Conservation (phyloP, 2,329 filamentous ascomycete species). For the Nigrospora sphaerica region DNA sequence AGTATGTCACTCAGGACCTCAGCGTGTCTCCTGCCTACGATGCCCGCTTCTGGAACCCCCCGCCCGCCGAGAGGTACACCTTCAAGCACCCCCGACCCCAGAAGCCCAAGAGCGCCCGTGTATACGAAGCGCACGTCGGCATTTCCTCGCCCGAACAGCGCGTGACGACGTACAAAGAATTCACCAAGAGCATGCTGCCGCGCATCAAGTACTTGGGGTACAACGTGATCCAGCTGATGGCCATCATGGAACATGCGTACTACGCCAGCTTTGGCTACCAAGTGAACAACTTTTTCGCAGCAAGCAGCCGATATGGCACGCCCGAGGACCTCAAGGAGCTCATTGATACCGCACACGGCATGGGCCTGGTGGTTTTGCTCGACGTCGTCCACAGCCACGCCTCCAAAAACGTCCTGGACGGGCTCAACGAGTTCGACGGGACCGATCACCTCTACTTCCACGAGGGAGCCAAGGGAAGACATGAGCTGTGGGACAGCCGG, state of each 20-base stretch:
- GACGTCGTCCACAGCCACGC: slow-evolving; percentile 98
- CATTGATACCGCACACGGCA: slow-evolving; percentile 84
- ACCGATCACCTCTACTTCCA: slow-evolving; percentile 97
- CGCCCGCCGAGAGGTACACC: slow-evolving; percentile 63
- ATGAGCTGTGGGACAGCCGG: slow-evolving; percentile 93
- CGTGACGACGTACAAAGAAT: slow-evolving; percentile 95
- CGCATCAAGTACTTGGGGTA: slow-evolving; percentile 87
- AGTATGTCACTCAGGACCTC: slow-evolving; percentile 90
- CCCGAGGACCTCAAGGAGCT: slow-evolving; percentile 96
- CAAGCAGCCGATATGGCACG: slow-evolving; percentile 87
- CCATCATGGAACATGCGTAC: slow-evolving; percentile 98
- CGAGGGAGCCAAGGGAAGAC: slow-evolving; percentile 71
- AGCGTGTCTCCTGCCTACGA: slow-evolving; percentile 88
- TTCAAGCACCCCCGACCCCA: slow-evolving; percentile 79
- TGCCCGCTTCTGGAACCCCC: slow-evolving; percentile 95
- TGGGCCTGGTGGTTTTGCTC: slow-evolving; percentile 85
- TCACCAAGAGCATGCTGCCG: slow-evolving; percentile 85
- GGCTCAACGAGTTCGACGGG: slow-evolving; percentile 92
- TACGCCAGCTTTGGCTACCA: slow-evolving; percentile 99
- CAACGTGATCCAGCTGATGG: slow-evolving; percentile 98
- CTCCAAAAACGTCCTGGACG: slow-evolving; percentile 94
- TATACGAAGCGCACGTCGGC: slow-evolving; percentile 98
- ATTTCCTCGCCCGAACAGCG: slow-evolving; percentile 87
- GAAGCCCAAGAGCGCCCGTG: slow-evolving; percentile 78
- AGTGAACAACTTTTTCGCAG: slow-evolving; percentile 97